These are phyloP conservation scores for Populus deltoides DNA, from an alignment of 345 rosid genomes.

Conservation along the genomic window DNA sequence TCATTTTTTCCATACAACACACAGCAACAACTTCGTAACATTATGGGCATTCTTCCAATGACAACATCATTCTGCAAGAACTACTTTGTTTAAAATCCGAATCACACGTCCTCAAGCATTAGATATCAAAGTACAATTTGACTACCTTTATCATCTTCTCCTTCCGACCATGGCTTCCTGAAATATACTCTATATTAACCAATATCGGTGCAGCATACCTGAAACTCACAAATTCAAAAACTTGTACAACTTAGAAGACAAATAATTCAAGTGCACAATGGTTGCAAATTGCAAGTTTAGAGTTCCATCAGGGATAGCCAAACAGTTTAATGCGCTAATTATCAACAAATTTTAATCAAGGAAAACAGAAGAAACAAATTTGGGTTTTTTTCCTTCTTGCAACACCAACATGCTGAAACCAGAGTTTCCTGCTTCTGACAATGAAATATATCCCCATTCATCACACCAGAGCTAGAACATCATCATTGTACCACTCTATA, in stretches of 20 bases:
- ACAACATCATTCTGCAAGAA: constrained; percentile 53
- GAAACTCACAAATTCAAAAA: constrained; percentile 16
- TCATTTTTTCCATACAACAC: constrained; percentile 74
- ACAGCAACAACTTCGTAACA: constrained; percentile 84
- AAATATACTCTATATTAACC: constrained; percentile 67
- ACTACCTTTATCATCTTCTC: constrained; percentile 51
- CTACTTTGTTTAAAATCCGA: constrained; percentile 8
- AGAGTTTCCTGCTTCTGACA: background rate
- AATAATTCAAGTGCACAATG: background rate
- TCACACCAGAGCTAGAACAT: background rate
- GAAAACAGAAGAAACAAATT: too few species aligned
- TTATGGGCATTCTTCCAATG: constrained; percentile 89
- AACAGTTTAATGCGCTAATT: too few species aligned
- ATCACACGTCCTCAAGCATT: background rate
- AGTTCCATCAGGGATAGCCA: too few species aligned
- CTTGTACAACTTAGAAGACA: background rate
- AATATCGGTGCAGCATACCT: constrained; percentile 86
- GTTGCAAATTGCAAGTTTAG: background rate
- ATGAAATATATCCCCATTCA: background rate
- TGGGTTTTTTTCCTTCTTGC: too few species aligned
- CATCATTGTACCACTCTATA: background rate
- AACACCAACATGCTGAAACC: background rate
- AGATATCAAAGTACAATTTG: background rate
- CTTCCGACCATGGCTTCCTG: constrained; percentile 49
- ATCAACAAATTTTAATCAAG: too few species aligned